Evolutionary conservation across 768 basidiomycete species (phyloP), one percentile per base, ranked within the genome.

Genomic region (Brasilioporus rufonigricans): DNA sequence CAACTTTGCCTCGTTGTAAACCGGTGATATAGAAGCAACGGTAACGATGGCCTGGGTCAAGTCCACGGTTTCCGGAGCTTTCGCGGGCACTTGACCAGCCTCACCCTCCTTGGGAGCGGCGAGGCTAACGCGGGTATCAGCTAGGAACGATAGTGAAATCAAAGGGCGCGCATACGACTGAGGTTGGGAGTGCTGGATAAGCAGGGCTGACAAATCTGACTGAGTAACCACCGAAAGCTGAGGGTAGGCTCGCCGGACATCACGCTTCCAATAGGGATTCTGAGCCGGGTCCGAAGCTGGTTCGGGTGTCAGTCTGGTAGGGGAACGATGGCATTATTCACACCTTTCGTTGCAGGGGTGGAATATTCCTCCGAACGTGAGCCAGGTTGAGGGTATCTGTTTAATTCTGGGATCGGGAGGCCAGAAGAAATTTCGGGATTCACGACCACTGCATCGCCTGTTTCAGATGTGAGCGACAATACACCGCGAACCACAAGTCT

Each of bases 211-310:
- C 24, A 97, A 76, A 63, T 94, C 86, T 6, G 81, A 67, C 74
- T 98, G 94, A 5, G 91, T 91, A 55, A 98, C 79, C 19, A 92
- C 85, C 3, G 93, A 94, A 27, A 93, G 85, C 61, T 88, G 91
- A n/a, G 94, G 93, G 72, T 94, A 97, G 33, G 85, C 84, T 48
- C 94, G 85, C 53, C 93, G 86, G 64, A 95, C 90, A 74, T 97
- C 94, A 57, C 94, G 90, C 73, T 96, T 96, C 87, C 89, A 95
- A 80, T 98, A 98, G 52, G 89, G 90, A 71, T 92, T 93, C 76
- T 91, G 81, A 31, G 91, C 91, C 36, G 82, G 82, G 73, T 93
- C 91, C 40, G 91, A 93, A 23, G 90, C 91, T 91, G 49, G n/a
- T 26, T 11, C 16, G 8, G 6, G 36, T 29, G 57, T 71, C 49